Evolutionary conservation across 805 yeast species (phyloP).

Genomic region (Yarrowia deformans): DNA sequence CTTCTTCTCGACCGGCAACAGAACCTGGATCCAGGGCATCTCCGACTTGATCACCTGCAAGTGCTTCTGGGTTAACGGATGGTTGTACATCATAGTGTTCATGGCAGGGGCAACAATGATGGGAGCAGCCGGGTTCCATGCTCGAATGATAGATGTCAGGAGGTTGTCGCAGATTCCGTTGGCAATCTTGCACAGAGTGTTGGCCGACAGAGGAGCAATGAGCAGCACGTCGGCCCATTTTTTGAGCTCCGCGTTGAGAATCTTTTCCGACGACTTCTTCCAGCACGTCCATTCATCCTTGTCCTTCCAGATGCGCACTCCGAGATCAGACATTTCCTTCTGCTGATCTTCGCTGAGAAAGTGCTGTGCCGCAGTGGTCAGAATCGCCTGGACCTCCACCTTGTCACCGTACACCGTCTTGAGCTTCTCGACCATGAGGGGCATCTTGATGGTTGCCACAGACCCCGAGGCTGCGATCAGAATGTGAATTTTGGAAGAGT

Average conservation of each 20-base stretch:
- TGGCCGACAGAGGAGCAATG: conserved; percentile 94
- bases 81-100: conserved; percentile 92
- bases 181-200: conserved; percentile 86
- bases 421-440: conserved; percentile 84
- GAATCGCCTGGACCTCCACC: conserved; percentile 83
- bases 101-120: conserved; percentile 92
- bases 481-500: conserved; percentile 70
- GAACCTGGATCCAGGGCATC: conserved; percentile 90
- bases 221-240: conserved; percentile 96
- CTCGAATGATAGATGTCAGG: conserved; percentile 85
- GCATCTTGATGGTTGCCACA: conserved; percentile 94
- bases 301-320: conserved; percentile 87
- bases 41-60: conserved; percentile 74
- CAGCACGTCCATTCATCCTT: conserved; percentile 79
- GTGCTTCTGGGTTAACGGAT: conserved; percentile 86
- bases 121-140: conserved; percentile 96
- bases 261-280: conserved; percentile 70
- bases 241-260: conserved; percentile 87
- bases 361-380: conserved; percentile 58
- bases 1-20: conserved; percentile 95
- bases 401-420: conserved; percentile 79
- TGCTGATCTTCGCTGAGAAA: conserved; percentile 41
- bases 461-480: conserved; percentile 94
- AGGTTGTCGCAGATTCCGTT: conserved; percentile 92
- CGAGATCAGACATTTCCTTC: conserved; percentile 15